Percentiles rank a stretch among this genome's conserved stretches.
Evolutionary conservation across 2,329 filamentous ascomycete species (phyloP).

Genomic region (Cladosporium oxysporum): DNA sequence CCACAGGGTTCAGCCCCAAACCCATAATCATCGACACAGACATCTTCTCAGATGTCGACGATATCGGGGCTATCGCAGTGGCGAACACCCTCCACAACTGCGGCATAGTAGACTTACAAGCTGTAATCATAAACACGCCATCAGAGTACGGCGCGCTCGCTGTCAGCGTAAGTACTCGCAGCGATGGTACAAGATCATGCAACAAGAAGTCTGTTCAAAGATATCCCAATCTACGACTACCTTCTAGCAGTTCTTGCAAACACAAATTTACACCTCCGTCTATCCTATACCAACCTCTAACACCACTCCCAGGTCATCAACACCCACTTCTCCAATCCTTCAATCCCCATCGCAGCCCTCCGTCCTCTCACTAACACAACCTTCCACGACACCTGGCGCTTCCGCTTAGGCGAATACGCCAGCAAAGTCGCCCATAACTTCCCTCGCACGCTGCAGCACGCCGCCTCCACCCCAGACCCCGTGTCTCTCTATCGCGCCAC

Average conservation of each 20-base stretch:
- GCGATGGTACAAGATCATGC: not conserved
- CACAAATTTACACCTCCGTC: not conserved
- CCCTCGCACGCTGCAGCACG: constrained; percentile 15
- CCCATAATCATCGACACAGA: constrained; percentile 45
- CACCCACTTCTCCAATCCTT: constrained; percentile 23
- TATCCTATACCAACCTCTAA: not conserved
- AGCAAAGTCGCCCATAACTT: constrained; percentile 21
- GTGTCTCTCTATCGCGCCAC: constrained; percentile 21
- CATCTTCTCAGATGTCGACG: constrained; percentile 28
- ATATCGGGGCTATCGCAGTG: constrained; percentile 28
- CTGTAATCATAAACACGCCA: constrained; percentile 26
- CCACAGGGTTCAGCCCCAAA: constrained; percentile 38
- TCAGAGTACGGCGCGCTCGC: constrained; percentile 27
- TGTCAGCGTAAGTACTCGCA: constrained; percentile 21
- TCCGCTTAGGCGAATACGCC: constrained; percentile 26
- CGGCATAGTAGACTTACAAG: constrained; percentile 25
- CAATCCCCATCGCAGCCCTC: constrained; percentile 26
- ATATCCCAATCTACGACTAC: not conserved
- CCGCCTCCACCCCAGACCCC: constrained; percentile 22
- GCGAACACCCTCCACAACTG: constrained; percentile 28
- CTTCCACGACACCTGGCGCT: constrained; percentile 22
- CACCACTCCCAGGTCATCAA: not conserved
- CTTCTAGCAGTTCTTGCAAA: not conserved
- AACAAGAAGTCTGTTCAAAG: not conserved
- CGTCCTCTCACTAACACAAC: constrained; percentile 26